Conservation (phyloP, 2,329 filamentous ascomycete genomes). For the Trichoderma sp. region DNA sequence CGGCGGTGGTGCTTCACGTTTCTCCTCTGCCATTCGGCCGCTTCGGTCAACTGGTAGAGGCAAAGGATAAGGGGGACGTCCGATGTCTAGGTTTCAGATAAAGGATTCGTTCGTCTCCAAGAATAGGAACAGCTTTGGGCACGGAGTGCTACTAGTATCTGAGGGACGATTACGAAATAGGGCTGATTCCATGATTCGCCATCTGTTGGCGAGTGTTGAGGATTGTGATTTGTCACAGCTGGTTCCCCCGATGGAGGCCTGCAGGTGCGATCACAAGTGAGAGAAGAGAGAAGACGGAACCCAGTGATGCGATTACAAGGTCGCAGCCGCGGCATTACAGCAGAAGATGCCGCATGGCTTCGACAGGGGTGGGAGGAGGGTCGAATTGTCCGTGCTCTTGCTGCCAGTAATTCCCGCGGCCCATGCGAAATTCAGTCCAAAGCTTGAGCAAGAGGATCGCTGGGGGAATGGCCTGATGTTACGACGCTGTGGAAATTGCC, state of each 20-base stretch:
- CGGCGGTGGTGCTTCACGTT: background rate
- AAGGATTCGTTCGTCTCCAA: background rate
- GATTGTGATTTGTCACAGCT: background rate
- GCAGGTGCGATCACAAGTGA: background rate
- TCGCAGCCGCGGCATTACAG: background rate
- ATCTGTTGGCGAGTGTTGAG: background rate
- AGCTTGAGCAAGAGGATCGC: background rate
- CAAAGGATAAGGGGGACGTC: background rate
- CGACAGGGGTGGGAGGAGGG: background rate
- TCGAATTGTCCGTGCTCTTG: background rate
- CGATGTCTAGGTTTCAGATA: conserved; percentile 5
- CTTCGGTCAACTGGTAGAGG: background rate
- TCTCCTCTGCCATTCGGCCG: conserved; percentile 2
- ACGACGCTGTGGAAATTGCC: conserved; percentile 3
- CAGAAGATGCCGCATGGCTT: background rate
- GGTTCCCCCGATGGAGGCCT: background rate
- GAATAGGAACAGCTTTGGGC: background rate
- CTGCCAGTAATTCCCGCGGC: background rate
- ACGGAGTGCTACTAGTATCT: background rate
- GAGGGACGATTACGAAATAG: background rate
- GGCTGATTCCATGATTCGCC: background rate
- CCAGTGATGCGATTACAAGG: background rate
- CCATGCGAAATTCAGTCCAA: background rate
- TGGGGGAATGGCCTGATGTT: conserved; percentile 11
- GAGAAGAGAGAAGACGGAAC: background rate